These are phyloP conservation scores for Fusarium torreyae DNA, from an alignment of 2,329 filamentous ascomycete genomes.

Conservation along the genomic window DNA sequence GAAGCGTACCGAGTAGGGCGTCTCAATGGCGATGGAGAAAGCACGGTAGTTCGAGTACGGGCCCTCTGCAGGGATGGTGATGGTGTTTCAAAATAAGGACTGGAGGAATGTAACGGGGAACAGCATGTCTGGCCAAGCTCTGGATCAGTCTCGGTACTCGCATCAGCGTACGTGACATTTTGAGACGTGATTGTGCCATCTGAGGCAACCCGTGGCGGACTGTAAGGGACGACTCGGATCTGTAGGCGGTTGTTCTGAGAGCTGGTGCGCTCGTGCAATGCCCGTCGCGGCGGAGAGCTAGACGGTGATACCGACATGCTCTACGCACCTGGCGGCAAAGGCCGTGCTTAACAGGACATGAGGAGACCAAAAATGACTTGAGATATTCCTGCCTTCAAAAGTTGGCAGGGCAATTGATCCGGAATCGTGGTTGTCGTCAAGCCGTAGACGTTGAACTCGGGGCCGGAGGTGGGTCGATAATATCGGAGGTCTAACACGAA, in stretches of 20 bases:
- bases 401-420: slow-evolving; percentile 32
- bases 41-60: slow-evolving; percentile 34
- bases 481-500: slow-evolving; percentile 27
- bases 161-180: slow-evolving; percentile 47
- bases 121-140: slow-evolving; percentile 34
- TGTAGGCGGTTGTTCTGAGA: slow-evolving; percentile 52
- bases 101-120: slow-evolving; percentile 41
- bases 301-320: slow-evolving; percentile 55
- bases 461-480: slow-evolving; percentile 40
- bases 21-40: slow-evolving; percentile 42
- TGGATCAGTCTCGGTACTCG: slow-evolving; percentile 43
- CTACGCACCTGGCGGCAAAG: slow-evolving; percentile 48
- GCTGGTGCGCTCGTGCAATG: slow-evolving; percentile 50
- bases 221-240: slow-evolving; percentile 59
- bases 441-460: slow-evolving; percentile 22
- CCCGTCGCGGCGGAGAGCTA: slow-evolving; percentile 50
- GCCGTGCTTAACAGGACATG: slow-evolving; percentile 44
- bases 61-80: slow-evolving; percentile 44
- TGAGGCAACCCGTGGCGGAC: slow-evolving; percentile 55
- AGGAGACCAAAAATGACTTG: slow-evolving; percentile 18
- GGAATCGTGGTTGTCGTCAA: slow-evolving; percentile 15
- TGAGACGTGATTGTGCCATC: slow-evolving; percentile 50
- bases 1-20: slow-evolving; percentile 34
- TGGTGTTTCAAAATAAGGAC: slow-evolving; percentile 45
- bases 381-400: slow-evolving; percentile 17